These are phyloP conservation scores for Talaromyces nanjingensis DNA, from an alignment of 495 filamentous ascomycete species.

Conservation along the genomic window DNA sequence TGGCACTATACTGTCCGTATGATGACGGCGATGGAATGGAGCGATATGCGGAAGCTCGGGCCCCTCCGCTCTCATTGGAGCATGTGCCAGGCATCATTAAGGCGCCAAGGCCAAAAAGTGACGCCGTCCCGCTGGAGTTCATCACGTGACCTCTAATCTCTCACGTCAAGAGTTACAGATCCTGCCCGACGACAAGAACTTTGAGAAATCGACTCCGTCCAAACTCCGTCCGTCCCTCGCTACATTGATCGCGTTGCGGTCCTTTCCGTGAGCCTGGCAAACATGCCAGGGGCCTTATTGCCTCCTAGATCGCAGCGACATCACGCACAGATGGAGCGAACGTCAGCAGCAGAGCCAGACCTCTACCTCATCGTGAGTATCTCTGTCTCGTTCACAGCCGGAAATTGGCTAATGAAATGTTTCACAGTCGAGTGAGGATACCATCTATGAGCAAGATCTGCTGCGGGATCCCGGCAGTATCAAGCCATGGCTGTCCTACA, in stretches of 20 bases:
- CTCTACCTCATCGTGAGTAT: slow-evolving; percentile 71
- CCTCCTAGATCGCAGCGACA: slow-evolving; percentile 46
- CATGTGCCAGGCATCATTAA: neutral
- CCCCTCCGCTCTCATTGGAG: slow-evolving; percentile 12
- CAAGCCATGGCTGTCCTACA: slow-evolving; percentile 94
- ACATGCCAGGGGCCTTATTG: slow-evolving; percentile 59
- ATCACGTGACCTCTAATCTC: slow-evolving; percentile 2
- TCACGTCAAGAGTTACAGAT: neutral
- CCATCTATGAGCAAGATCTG: slow-evolving; percentile 94
- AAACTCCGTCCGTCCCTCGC: neutral
- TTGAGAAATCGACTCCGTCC: neutral
- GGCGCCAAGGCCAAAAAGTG: slow-evolving; percentile 5
- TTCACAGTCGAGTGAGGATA: slow-evolving; percentile 71
- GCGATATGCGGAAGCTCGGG: slow-evolving; percentile 22
- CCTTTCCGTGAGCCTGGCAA: slow-evolving; percentile 38
- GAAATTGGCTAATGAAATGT: slow-evolving; percentile 12
- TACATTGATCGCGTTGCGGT: slow-evolving; percentile 14
- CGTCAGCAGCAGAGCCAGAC: slow-evolving; percentile 46
- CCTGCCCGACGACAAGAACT: neutral
- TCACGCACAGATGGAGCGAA: slow-evolving; percentile 42
- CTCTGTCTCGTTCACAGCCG: neutral
- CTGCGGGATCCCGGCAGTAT: slow-evolving; percentile 76
- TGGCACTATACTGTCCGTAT: neutral
- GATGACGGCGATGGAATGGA: slow-evolving; percentile 14
- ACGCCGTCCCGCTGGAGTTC: neutral